A percentile compares a stretch with the other conserved stretches of the same genome.
phyloP scores from a whole-genome alignment of 2,329 filamentous ascomycete species.

The Beauveria sp. region DNA sequence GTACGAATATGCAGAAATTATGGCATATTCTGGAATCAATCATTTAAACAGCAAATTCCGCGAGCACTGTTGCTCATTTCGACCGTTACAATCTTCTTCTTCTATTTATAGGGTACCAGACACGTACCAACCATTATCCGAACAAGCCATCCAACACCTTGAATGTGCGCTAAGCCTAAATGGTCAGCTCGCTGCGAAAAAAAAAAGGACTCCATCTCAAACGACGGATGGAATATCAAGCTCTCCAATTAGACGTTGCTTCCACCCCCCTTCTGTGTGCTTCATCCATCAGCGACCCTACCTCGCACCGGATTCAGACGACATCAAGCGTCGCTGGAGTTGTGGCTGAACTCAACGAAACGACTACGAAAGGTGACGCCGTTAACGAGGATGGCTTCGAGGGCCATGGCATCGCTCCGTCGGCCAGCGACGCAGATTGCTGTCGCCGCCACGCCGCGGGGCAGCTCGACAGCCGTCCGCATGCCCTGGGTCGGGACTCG shows the following conservation, averaged over 20 bases:
- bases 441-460: too few relatives aligned
- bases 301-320: neutral
- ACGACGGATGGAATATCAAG: too few relatives aligned
- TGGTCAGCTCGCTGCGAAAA: neutral
- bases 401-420: constrained; percentile 1
- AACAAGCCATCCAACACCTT: neutral
- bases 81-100: too few relatives aligned
- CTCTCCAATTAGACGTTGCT: neutral
- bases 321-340: neutral
- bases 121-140: neutral
- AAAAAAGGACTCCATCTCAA: neutral
- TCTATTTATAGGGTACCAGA: too few relatives aligned
- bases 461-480: neutral
- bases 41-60: too few relatives aligned
- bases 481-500: neutral
- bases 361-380: neutral
- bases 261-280: neutral
- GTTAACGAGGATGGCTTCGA: neutral
- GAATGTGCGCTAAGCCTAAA: neutral
- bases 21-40: too few relatives aligned
- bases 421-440: neutral
- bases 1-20: neutral
- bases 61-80: too few relatives aligned
- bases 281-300: neutral
- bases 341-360: neutral